Conservation (phyloP, 352 stramenopile genomes). For the Blastocystis sp. region DNA sequence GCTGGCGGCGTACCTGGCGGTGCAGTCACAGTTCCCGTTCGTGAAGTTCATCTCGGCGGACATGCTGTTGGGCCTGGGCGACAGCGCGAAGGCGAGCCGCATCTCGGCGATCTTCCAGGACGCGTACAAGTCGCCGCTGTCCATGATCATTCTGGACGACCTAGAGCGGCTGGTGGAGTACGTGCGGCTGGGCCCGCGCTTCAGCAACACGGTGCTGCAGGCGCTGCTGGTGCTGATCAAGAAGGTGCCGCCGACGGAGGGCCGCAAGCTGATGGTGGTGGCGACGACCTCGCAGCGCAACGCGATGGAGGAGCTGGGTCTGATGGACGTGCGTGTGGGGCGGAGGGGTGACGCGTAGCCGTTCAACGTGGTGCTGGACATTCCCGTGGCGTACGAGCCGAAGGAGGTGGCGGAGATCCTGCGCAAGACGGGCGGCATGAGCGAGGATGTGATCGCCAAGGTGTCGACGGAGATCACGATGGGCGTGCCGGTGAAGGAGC, state of each 20-base stretch:
- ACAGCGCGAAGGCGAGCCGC: slow-evolving; percentile 81
- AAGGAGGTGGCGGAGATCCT: slow-evolving; percentile 55
- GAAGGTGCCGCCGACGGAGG: slow-evolving; percentile 87
- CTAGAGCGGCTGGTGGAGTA: slow-evolving; percentile 98
- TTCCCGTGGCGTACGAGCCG: slow-evolving; percentile 43
- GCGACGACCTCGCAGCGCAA: slow-evolving; percentile 73
- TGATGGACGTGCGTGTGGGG: slow-evolving; percentile 48
- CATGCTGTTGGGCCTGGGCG: slow-evolving; percentile 90
- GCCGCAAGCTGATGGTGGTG: slow-evolving; percentile 79
- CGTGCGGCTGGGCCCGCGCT: slow-evolving; percentile 87
- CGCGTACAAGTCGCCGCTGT: slow-evolving; percentile 93
- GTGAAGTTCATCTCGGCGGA: slow-evolving; percentile 94
- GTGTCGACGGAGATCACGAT: slow-evolving; percentile 58
- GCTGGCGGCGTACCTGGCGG: slow-evolving; percentile 90
- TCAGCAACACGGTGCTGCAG: slow-evolving; percentile 96
- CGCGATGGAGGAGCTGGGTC: slow-evolving; percentile 70
- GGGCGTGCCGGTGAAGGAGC: slow-evolving; percentile 62
- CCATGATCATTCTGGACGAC: slow-evolving; percentile 98
- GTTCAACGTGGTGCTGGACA: slow-evolving; percentile 69
- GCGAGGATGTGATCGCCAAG: slow-evolving; percentile 59
- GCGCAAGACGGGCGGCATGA: slow-evolving; percentile 57
- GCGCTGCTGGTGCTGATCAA: slow-evolving; percentile 95
- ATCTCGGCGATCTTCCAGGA: slow-evolving; percentile 84
- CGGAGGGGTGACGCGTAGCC: slow-evolving; percentile 3
- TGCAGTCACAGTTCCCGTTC: slow-evolving; percentile 92